These are phyloP conservation scores for Fusarium sp. DNA, from an alignment of 2,329 filamentous ascomycete genomes.

Conservation along the genomic window DNA sequence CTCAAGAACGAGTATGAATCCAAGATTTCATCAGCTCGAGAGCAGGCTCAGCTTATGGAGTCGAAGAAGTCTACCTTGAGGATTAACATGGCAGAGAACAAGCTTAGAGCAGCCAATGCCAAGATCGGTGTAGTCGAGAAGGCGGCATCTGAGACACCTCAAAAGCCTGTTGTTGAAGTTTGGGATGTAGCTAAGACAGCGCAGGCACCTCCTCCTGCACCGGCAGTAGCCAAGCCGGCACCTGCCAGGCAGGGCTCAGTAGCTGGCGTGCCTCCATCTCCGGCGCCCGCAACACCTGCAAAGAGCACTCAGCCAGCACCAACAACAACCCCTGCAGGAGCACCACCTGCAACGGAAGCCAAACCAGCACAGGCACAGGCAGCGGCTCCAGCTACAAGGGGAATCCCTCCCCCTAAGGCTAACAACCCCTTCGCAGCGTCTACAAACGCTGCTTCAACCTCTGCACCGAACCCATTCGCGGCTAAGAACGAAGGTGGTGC, in stretches of 20 bases:
- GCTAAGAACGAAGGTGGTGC: constrained; percentile 32
- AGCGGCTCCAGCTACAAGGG: constrained; percentile 30
- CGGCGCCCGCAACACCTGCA: constrained; percentile 39
- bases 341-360: constrained; percentile 24
- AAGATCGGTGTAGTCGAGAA: constrained; percentile 84
- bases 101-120: constrained; percentile 69
- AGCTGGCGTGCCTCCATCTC: constrained; percentile 38
- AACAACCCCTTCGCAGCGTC: constrained; percentile 51
- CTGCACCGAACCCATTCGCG: constrained; percentile 47
- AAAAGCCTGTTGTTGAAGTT: constrained; percentile 85
- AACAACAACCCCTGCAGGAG: constrained; percentile 28
- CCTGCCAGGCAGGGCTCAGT: constrained; percentile 40
- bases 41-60: constrained; percentile 76
- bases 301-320: constrained; percentile 23
- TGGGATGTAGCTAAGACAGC: constrained; percentile 80
- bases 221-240: constrained; percentile 39
- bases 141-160: constrained; percentile 85
- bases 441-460: constrained; percentile 20
- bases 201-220: constrained; percentile 45
- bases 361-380: constrained; percentile 32
- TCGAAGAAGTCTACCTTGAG: constrained; percentile 80
- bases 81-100: constrained; percentile 82
- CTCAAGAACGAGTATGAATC: constrained; percentile 66
- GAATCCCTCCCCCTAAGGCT: constrained; percentile 39
- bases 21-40: constrained; percentile 64